Conservation (phyloP, 495 filamentous ascomycete species). For the Penicillium lividum region DNA sequence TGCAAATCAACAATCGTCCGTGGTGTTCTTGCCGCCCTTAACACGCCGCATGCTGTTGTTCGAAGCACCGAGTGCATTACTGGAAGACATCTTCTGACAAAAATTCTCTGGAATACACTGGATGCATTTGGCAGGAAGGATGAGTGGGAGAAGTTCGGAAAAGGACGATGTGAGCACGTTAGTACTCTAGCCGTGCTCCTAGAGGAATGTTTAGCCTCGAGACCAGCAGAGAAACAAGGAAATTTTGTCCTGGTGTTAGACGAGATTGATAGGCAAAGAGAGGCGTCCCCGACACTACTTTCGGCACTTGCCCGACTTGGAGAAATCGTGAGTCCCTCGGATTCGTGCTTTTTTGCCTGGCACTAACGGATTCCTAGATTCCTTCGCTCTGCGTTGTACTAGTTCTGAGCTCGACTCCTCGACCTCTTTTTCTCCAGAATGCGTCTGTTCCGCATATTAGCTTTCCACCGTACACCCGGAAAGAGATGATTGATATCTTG, state of each 20-base stretch:
- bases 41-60: slow-evolving; percentile 67
- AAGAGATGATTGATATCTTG: slow-evolving; percentile 75
- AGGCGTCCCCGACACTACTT: slow-evolving; percentile 76
- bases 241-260: slow-evolving; percentile 86
- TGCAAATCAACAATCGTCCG: slow-evolving; percentile 77
- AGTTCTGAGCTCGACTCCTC: slow-evolving; percentile 68
- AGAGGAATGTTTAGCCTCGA: slow-evolving; percentile 47
- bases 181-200: slow-evolving; percentile 72
- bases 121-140: slow-evolving; percentile 39
- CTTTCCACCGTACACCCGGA: slow-evolving; percentile 82
- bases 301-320: slow-evolving; percentile 78
- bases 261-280: slow-evolving; percentile 84
- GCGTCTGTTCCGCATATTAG: slow-evolving; percentile 75
- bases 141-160: slow-evolving; percentile 44
- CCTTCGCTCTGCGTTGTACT: slow-evolving; percentile 77
- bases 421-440: slow-evolving; percentile 68
- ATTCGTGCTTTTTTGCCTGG: neutral
- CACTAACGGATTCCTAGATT: slow-evolving; percentile 57
- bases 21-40: slow-evolving; percentile 57
- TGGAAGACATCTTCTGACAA: slow-evolving; percentile 77
- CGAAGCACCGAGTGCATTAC: slow-evolving; percentile 87
- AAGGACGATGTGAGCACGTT: slow-evolving; percentile 72
- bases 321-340: slow-evolving; percentile 59
- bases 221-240: slow-evolving; percentile 24
- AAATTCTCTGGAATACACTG: slow-evolving; percentile 47